A percentile compares a stretch with the other conserved stretches of the same genome.
These are phyloP conservation scores for Nicotiana otophora DNA, from an alignment of 257 asterid species.

Conservation along the genomic window DNA sequence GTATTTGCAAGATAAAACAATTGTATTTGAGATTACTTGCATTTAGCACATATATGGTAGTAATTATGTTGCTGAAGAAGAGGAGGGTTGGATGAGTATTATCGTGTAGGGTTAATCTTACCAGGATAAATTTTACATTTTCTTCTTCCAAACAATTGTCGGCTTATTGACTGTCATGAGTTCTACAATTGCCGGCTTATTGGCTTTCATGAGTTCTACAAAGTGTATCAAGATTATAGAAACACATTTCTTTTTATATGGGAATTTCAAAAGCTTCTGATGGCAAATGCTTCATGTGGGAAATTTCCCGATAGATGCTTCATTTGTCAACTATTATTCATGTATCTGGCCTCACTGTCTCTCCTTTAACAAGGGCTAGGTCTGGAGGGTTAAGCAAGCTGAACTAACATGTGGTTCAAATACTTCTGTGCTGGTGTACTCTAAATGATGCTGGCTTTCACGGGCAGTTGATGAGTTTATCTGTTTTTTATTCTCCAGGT, in stretches of 20 bases:
- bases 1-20: background rate
- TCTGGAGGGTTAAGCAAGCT: background rate
- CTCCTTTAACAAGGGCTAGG: background rate
- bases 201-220: background rate
- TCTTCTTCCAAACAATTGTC: background rate
- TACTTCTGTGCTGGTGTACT: background rate
- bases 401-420: constrained; percentile 4
- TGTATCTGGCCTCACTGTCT: background rate
- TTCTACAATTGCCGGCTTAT: background rate
- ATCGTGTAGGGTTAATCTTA: background rate
- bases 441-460: background rate
- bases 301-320: background rate
- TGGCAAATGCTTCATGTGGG: background rate
- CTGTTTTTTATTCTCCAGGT: background rate
- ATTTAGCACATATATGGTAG: background rate
- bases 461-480: background rate
- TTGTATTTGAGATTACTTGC: background rate
- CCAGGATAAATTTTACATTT: background rate
- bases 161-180: background rate
- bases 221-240: background rate
- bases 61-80: background rate
- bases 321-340: background rate
- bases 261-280: background rate
- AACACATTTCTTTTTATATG: background rate
- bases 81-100: background rate